phyloP scores from a whole-genome alignment of 2,329 filamentous ascomycete species.

The Phaeosphaeriaceae sp. region DNA sequence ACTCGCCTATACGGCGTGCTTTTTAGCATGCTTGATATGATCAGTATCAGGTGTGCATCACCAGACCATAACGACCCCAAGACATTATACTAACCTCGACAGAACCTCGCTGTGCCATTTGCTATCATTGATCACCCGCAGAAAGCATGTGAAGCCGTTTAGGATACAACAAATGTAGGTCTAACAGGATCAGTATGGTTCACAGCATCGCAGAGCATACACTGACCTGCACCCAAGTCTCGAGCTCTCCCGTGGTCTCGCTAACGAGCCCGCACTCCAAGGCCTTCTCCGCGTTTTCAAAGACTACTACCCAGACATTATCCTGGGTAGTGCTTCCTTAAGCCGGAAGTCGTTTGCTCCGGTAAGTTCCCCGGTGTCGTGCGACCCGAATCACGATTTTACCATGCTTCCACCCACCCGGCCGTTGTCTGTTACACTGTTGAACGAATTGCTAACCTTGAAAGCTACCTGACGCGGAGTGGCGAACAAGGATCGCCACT shows the following conservation, averaged over 20 bases:
- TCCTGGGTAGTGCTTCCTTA: slow-evolving; percentile 71
- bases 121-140: slow-evolving; percentile 77
- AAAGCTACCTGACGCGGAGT: slow-evolving; percentile 74
- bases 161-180: slow-evolving; percentile 73
- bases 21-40: slow-evolving; percentile 83
- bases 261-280: slow-evolving; percentile 75
- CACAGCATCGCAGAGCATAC: slow-evolving; percentile 3
- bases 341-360: slow-evolving; percentile 48
- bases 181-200: not conserved
- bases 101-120: slow-evolving; percentile 71
- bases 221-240: slow-evolving; percentile 47
- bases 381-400: slow-evolving; percentile 16
- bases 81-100: slow-evolving; percentile 30
- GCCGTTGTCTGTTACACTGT: slow-evolving; percentile 21
- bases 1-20: slow-evolving; percentile 76
- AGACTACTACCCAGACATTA: slow-evolving; percentile 89
- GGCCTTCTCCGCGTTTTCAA: slow-evolving; percentile 84
- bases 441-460: slow-evolving; percentile 27
- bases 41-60: slow-evolving; percentile 68
- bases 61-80: slow-evolving; percentile 7
- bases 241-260: slow-evolving; percentile 56
- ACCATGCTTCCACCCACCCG: slow-evolving; percentile 14
- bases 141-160: slow-evolving; percentile 83
- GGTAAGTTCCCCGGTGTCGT: slow-evolving; percentile 41
- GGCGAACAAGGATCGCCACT: slow-evolving; percentile 71